Base-by-base conservation (phyloP, 768 basidiomycete genomes). In the Nidula microcarpa region DNA sequence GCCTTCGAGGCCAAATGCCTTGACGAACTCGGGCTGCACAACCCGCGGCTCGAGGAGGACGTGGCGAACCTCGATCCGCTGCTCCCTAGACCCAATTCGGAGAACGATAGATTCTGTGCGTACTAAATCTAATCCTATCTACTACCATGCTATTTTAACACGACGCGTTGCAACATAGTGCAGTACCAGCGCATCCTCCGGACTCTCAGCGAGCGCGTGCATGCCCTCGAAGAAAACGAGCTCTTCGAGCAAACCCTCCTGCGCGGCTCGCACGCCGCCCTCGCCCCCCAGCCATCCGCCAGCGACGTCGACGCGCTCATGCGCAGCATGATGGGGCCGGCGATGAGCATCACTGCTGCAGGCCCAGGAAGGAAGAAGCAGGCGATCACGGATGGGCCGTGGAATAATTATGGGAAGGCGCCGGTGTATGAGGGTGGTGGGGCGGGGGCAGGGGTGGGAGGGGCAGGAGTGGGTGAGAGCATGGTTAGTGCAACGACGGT, bases 261-360 rank as follows among this genome's bases (percentile, higher is more conserved):
- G 16, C 74, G 74, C 13, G 77, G 78, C 43, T 77, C 78, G 7
- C 73, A 74, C 55, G 72, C 71, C n/a, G 74, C 66, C 6, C 53
- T 75, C 35, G 76, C 77, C 52, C 67, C 66, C 11, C 74, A 73
- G 45, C 73, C 76, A 3, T 65, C 69, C 11, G 71, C 79, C 14
- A 70, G 64, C 30, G 75, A 81, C 53, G 75, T 82, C 46, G 79
- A 80, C 61, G 53, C 61, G 17, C 71, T 82, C 52, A 75, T 82
- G 76, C 69, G 66, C 35, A 75, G 75, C 57, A 79, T 82, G 80
- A 80, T 82, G 79, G 68, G 72, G 2, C 57, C 66, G 6, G 55
- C 57, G 14, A 53, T 65, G 60, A 56, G 47, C 43, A 47, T 60
- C 13, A 57, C 43, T 14, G 53, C 17, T 18, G 43, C 43, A 17